Evolutionary conservation across 176 grass and related monocot genomes (phyloP).

Genomic region (Bonia amplexicaulis): DNA sequence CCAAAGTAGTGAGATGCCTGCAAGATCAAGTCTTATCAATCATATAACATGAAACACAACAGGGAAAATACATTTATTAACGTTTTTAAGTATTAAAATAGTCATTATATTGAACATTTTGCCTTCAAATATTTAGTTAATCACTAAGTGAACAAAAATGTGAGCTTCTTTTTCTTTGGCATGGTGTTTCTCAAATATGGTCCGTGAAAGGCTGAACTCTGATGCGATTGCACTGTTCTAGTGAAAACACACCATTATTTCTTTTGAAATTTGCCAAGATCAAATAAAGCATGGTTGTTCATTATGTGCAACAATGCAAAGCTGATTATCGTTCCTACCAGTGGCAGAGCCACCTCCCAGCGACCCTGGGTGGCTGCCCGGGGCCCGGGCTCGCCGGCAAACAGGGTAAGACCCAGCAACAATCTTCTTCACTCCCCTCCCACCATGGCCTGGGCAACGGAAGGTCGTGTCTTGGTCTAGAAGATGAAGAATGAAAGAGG

Average conservation of each 20-base stretch:
- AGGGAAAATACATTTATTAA: not conserved
- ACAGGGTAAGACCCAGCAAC: too few species aligned
- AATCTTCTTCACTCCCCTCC: too few species aligned
- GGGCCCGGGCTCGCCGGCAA: too few species aligned
- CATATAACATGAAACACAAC: slow-evolving; percentile 15
- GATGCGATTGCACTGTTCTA: not conserved
- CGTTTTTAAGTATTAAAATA: not conserved
- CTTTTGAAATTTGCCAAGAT: not conserved
- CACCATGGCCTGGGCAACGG: too few species aligned
- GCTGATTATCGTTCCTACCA: not conserved
- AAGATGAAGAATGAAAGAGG: too few species aligned
- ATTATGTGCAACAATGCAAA: not conserved
- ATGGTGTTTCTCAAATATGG: not conserved
- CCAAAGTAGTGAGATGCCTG: slow-evolving; percentile 87
- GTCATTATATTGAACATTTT: not conserved
- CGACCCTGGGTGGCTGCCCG: too few species aligned
- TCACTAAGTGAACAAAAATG: slow-evolving; percentile 4
- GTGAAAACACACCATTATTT: not conserved
- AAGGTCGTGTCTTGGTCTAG: too few species aligned
- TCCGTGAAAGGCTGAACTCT: not conserved
- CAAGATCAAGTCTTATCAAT: slow-evolving; percentile 7
- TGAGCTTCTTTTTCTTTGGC: not conserved
- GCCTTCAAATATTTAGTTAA: not conserved
- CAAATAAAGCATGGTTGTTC: not conserved
- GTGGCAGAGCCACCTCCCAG: too few species aligned